phyloP scores from a whole-genome alignment of 176 grass and related monocot species.

The Ampelocalamus luodianensis region DNA sequence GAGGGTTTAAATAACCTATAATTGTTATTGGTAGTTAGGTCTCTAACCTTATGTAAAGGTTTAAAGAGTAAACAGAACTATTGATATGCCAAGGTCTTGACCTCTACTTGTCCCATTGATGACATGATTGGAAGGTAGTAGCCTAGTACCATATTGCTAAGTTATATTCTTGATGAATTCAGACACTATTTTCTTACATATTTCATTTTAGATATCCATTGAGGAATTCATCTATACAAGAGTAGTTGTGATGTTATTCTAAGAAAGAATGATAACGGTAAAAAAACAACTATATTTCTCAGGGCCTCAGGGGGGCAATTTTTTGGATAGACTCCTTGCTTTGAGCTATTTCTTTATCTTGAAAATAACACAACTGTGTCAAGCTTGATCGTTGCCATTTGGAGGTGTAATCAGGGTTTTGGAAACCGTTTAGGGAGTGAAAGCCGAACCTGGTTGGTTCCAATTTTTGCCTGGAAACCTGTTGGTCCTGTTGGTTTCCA shows the following conservation, averaged over 20 bases:
- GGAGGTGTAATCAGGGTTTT: not conserved
- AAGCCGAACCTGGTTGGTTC: not conserved
- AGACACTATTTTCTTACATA: not conserved
- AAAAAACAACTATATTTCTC: not conserved
- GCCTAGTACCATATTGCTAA: not conserved
- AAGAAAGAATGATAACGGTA: not conserved
- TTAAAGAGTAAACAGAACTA: not conserved
- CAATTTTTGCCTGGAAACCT: not conserved
- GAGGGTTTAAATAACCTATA: not conserved
- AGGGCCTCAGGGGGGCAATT: not conserved
- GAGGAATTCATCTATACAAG: slow-evolving; percentile 1
- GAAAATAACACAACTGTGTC: not conserved
- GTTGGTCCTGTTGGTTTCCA: not conserved
- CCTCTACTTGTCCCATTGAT: slow-evolving; percentile 11
- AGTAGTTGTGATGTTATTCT: not conserved
- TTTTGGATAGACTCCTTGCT: not conserved
- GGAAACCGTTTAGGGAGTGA: not conserved
- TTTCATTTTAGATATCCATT: not conserved
- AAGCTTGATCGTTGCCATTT: not conserved
- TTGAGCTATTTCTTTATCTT: not conserved
- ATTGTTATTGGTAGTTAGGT: not conserved
- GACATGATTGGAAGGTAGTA: not conserved
- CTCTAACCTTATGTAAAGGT: not conserved
- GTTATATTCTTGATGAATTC: slow-evolving; percentile 17
- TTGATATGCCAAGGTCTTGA: not conserved